Base-by-base conservation (phyloP, 345 rosid genomes). In the Rhizophora apiculata region DNA sequence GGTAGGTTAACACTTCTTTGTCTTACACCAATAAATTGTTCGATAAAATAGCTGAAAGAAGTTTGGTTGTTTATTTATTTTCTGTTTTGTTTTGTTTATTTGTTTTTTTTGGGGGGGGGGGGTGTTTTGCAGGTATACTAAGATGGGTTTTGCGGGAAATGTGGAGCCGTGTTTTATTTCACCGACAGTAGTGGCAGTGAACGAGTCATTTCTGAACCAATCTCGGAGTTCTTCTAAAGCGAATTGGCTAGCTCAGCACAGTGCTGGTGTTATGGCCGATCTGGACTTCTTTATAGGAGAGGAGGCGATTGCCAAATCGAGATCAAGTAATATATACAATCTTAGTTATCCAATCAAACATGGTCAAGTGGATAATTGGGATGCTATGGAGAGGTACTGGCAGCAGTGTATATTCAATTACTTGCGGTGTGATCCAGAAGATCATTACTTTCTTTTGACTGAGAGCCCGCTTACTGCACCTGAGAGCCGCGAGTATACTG, bases 381-480 rank as follows among this genome's bases (percentile, higher is more conserved):
- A 95, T 63, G 92, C 96, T 53, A 89, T 92, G 97, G 97, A 92
- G 72, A 82, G 97, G 83, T 95, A 89, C 69, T 95, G 99, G 99
- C 97, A 95, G 82, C 96, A 95, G 68, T 89, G 96, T 81, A 82
- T 92, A 30, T 95, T 95, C 67, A 92, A 87, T 68, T 92, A 95
- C 66, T 71, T 90, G 84, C 87, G 99, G 68, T 94, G 96, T 68
- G 97, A 95, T 83, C 97, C 99, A 0, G 99, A 95, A 81, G 99
- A 95, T 85, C 99, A 95, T 78, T 95, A 86, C 82, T 95, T 95
- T 76, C 81, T 95, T 72, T 81, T 95, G 81, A 95, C 97, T 1
- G 97, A 95, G 80, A 88, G 99, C 74, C 99, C 99, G 7, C 97
- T 95, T 27, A 92, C 99, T 63, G 89, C 97, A 65, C 99, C 99